Evolutionary conservation across 768 basidiomycete genomes (phyloP).

Genomic region (Tylopilus balloui): DNA sequence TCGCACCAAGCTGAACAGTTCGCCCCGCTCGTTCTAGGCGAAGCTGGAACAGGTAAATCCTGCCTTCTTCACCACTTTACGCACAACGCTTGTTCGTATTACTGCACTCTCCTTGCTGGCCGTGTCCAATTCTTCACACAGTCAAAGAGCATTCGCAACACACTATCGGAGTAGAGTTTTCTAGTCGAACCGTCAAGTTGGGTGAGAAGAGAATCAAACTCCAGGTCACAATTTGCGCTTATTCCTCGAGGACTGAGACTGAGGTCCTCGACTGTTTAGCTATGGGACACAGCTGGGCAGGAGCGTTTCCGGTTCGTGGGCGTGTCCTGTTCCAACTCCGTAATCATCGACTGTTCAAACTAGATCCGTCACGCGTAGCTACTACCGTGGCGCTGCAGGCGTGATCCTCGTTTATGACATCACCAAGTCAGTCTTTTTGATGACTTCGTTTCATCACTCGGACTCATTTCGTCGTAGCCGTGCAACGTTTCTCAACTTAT

Average conservation of each 20-base stretch:
- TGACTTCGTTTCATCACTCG: not conserved
- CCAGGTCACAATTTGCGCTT: conserved; percentile 55
- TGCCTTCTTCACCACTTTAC: conserved; percentile 96
- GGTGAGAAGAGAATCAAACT: conserved; percentile 94
- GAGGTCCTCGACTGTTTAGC: conserved; percentile 39
- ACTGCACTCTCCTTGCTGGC: conserved; percentile 1
- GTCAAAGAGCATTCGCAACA: conserved; percentile 97
- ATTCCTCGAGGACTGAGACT: conserved; percentile 2
- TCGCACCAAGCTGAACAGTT: conserved; percentile 5
- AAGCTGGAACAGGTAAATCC: conserved; percentile 96
- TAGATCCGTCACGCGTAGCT: conserved; percentile 90
- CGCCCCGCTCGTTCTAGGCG: conserved; percentile 49
- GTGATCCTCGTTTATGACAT: conserved; percentile 94
- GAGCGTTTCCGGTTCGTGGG: conserved; percentile 77
- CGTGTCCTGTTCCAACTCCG: conserved; percentile 1
- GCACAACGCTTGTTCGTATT: conserved; percentile 84
- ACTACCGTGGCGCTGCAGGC: conserved; percentile 92
- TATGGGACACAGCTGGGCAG: conserved; percentile 98
- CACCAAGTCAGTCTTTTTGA: conserved; percentile 54
- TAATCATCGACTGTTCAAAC: conserved; percentile 12
- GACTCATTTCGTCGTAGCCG: conserved; percentile 52
- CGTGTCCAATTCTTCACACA: conserved; percentile 31
- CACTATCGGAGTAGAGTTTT: conserved; percentile 98
- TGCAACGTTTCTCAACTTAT: conserved; percentile 76
- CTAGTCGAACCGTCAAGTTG: conserved; percentile 86